A percentile compares a stretch with the other conserved stretches of the same genome.
Conservation (phyloP, 2,329 filamentous ascomycete genomes). For the Herpotrichia juniperi region DNA sequence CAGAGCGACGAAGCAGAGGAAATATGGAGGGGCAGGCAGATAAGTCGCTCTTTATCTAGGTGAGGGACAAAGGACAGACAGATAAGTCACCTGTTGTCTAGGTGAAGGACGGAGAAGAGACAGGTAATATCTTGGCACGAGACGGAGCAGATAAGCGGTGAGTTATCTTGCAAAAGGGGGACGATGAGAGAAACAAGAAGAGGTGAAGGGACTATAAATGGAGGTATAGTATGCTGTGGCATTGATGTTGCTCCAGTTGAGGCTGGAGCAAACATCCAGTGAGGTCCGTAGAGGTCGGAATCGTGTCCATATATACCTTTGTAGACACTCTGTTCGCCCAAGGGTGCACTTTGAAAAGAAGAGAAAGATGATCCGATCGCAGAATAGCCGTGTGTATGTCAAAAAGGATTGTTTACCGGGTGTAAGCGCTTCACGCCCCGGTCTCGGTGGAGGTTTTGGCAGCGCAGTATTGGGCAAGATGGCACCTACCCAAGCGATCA, state of each 20-base stretch:
- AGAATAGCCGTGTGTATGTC: too few species aligned
- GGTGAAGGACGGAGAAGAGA: slow-evolving; percentile 18
- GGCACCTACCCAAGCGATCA: not conserved
- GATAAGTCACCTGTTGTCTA: slow-evolving; percentile 8
- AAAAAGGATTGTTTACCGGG: too few species aligned
- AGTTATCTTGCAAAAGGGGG: not conserved
- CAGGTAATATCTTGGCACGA: slow-evolving; percentile 13
- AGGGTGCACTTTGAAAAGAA: too few species aligned
- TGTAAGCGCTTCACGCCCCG: too few species aligned
- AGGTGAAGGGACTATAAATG: not conserved
- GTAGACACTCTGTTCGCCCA: too few species aligned
- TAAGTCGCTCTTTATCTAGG: not conserved
- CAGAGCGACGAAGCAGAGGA: slow-evolving; percentile 5
- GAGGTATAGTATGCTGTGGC: not conserved
- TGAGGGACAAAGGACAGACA: slow-evolving; percentile 7
- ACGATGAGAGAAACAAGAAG: not conserved
- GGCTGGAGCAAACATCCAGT: not conserved
- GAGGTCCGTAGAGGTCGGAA: too few species aligned
- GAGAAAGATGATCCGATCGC: too few species aligned
- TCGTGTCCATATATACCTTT: too few species aligned
- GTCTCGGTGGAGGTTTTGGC: too few species aligned
- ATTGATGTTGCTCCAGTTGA: not conserved
- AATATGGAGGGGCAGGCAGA: not conserved
- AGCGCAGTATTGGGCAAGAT: not conserved
- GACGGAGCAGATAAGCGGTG: not conserved